These are phyloP conservation scores for Atkinsonella hypoxylon DNA, from an alignment of 2,329 filamentous ascomycete species.

Conservation along the genomic window DNA sequence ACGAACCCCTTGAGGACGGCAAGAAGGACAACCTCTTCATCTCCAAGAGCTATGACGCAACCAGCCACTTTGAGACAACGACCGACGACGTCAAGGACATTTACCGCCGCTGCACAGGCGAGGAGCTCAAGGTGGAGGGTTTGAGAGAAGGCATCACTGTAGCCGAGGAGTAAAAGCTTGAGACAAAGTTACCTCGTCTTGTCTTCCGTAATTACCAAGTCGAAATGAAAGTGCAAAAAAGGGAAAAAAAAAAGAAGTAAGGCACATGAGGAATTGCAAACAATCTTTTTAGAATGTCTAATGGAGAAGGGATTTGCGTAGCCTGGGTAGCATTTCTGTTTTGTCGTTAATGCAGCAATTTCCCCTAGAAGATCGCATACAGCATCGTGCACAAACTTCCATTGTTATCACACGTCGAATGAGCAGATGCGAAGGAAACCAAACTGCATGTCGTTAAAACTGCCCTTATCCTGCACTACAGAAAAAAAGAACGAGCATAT, in stretches of 20 bases:
- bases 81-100: conserved; percentile 91
- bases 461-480: too few species aligned
- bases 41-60: conserved; percentile 97
- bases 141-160: conserved; percentile 70
- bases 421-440: too few species aligned
- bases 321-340: conserved; percentile 5
- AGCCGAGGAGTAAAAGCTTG: conserved; percentile 44
- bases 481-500: too few species aligned
- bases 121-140: conserved; percentile 80
- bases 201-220: not conserved
- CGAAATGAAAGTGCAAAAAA: not conserved
- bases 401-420: too few species aligned
- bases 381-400: too few species aligned
- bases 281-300: conserved; percentile 2
- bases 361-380: too few species aligned
- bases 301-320: not conserved
- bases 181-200: not conserved
- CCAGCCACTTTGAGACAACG: conserved; percentile 90
- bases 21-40: conserved; percentile 87
- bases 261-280: not conserved
- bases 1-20: conserved; percentile 78
- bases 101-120: conserved; percentile 70
- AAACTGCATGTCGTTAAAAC: too few species aligned
- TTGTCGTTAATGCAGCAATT: not conserved
- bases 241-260: not conserved